Conservation (phyloP, 176 grass and related monocot species). For the Rhynchospora breviuscula region DNA sequence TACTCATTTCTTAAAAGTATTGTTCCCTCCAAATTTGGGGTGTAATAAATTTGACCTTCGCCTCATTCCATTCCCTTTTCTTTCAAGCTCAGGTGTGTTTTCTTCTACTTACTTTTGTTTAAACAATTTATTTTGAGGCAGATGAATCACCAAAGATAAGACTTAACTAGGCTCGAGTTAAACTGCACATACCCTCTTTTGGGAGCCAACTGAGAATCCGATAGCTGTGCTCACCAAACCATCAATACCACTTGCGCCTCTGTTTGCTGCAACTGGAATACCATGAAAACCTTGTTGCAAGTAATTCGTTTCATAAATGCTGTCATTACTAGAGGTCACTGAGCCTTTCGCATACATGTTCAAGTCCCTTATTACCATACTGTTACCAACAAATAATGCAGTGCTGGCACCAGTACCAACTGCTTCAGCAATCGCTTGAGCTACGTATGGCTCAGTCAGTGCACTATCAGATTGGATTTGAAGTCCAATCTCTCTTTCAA, state of each 20-base stretch:
- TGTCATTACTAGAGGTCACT: conserved; percentile 27
- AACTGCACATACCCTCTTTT: conserved; percentile 52
- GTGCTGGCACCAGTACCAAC: conserved; percentile 45
- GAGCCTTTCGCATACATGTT: conserved; percentile 91
- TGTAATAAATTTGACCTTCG: too few relatives aligned
- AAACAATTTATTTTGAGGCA: not conserved
- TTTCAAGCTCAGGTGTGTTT: too few relatives aligned
- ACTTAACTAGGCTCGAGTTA: not conserved
- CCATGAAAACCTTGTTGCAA: conserved; percentile 46
- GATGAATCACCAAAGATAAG: not conserved
- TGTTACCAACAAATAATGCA: conserved; percentile 76
- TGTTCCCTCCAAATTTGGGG: too few relatives aligned
- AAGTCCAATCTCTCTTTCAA: conserved; percentile 69
- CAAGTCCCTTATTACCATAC: conserved; percentile 88
- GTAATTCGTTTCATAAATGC: conserved; percentile 25
- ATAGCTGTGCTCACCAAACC: conserved; percentile 89
- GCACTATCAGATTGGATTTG: conserved; percentile 55
- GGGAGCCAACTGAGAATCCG: conserved; percentile 77
- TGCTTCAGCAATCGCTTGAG: conserved; percentile 52
- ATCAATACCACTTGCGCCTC: conserved; percentile 99
- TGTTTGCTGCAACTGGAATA: conserved; percentile 61
- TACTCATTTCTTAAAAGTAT: too few relatives aligned
- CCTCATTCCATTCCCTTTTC: too few relatives aligned
- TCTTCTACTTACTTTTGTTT: not conserved
- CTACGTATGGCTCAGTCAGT: conserved; percentile 89